phyloP scores from a whole-genome alignment of 148 eudicot genomes.

The Fagopyrum homotropicum region DNA sequence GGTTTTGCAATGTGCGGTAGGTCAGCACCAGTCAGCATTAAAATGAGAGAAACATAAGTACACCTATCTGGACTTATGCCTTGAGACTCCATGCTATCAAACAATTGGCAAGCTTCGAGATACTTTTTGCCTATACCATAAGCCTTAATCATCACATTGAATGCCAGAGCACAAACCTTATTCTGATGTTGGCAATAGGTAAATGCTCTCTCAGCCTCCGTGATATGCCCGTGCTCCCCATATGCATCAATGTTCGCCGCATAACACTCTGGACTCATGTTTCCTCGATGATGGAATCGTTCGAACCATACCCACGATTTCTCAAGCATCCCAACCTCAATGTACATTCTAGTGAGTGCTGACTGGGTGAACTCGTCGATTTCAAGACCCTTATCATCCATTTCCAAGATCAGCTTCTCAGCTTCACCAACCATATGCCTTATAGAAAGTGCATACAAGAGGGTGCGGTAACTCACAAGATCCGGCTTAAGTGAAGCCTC shows the following conservation, averaged over 20 bases:
- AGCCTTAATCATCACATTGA: constrained; percentile 91
- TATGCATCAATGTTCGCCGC: constrained; percentile 91
- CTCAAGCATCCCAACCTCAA: constrained; percentile 69
- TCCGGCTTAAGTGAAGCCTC: constrained; percentile 63
- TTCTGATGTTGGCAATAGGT: constrained; percentile 46
- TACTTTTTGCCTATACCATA: constrained; percentile 68
- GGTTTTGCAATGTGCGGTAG: constrained; percentile 59
- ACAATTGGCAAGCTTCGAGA: constrained; percentile 59
- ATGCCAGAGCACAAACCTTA: constrained; percentile 50
- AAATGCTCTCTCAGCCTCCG: constrained; percentile 72
- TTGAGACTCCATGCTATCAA: constrained; percentile 56
- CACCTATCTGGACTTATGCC: constrained; percentile 69
- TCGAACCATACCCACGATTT: constrained; percentile 77
- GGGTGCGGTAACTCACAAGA: constrained; percentile 76
- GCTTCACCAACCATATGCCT: constrained; percentile 82
- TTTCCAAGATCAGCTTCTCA: constrained; percentile 60
- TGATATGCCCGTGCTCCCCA: constrained; percentile 66
- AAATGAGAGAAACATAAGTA: constrained; percentile 71
- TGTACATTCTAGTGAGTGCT: constrained; percentile 81
- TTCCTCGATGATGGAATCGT: constrained; percentile 59
- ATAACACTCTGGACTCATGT: constrained; percentile 78
- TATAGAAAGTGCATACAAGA: constrained; percentile 73
- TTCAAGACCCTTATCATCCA: constrained; percentile 61
- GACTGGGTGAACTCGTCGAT: constrained; percentile 87
- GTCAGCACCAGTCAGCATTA: constrained; percentile 67